phyloP scores from a whole-genome alignment of 1,284 basidiomycete species.

The Pseudozyma sp. region DNA sequence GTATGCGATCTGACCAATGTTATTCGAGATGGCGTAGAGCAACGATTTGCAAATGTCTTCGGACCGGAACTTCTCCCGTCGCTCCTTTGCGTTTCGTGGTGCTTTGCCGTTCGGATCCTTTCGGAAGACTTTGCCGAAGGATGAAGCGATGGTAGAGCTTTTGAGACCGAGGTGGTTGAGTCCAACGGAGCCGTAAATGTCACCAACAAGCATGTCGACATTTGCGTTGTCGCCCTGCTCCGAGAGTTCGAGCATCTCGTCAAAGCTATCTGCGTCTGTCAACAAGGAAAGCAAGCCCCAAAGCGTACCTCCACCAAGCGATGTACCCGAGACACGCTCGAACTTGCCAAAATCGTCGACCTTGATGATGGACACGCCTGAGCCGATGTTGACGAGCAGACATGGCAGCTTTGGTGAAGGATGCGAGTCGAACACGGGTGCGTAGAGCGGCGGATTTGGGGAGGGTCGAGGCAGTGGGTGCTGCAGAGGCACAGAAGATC shows the following conservation, averaged over 20 bases:
- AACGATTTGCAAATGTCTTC: conserved; percentile 91
- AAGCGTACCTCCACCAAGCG: conserved; percentile 97
- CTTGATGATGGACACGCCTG: conserved; percentile 96
- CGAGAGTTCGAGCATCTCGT: conserved; percentile 95
- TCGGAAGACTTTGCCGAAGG: conserved; percentile 98
- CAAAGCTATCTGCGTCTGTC: conserved; percentile 94
- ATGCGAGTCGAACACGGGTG: conserved; percentile 83
- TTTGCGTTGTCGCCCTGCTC: conserved; percentile 91
- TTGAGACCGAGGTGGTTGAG: conserved; percentile 78
- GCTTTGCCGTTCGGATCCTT: conserved; percentile 71
- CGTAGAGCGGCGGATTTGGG: conserved; percentile 89
- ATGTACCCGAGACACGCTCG: conserved; percentile 96
- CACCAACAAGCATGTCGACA: conserved; percentile 99
- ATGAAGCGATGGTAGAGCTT: conserved; percentile 95
- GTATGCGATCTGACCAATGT: conserved; percentile 99
- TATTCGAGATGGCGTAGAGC: conserved; percentile 96
- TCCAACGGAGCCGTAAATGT: conserved; percentile 92
- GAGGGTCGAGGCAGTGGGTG: conserved; percentile 83
- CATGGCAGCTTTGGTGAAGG: conserved; percentile 87
- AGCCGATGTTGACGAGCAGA: conserved; percentile 96
- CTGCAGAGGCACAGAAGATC: conserved; percentile 45
- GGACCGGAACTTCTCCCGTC: conserved; percentile 80
- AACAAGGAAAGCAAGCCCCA: conserved; percentile 95
- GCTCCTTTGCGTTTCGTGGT: conserved; percentile 39
- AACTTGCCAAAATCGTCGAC: conserved; percentile 94